Evolutionary conservation across 2,329 filamentous ascomycete species (phyloP).

Genomic region (Microdochium paspali): DNA sequence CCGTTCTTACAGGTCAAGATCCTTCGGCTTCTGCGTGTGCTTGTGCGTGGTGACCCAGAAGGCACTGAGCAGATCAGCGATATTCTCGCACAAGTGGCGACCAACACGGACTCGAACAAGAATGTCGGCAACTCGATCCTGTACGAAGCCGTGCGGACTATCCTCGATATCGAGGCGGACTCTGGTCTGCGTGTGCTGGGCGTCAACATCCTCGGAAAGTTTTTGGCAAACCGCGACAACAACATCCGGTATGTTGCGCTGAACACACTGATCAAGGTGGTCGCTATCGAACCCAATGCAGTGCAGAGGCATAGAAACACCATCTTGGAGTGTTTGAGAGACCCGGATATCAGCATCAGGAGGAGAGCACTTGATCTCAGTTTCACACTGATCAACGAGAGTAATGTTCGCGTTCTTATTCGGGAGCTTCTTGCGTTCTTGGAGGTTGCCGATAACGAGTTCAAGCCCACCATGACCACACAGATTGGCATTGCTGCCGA

Average conservation of each 20-base stretch:
- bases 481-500: constrained; percentile 97
- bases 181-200: constrained; percentile 88
- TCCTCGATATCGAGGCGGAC: constrained; percentile 96
- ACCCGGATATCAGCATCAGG: constrained; percentile 96
- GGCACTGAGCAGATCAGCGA: constrained; percentile 98
- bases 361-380: constrained; percentile 92
- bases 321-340: constrained; percentile 88
- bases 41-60: constrained; percentile 76
- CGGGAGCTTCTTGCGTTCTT: constrained; percentile 89
- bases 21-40: constrained; percentile 71
- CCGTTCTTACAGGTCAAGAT: constrained; percentile 98
- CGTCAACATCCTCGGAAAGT: constrained; percentile 97
- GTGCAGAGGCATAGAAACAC: constrained; percentile 96
- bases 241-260: constrained; percentile 98
- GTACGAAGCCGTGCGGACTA: constrained; percentile 94
- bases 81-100: constrained; percentile 93
- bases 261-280: constrained; percentile 96
- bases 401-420: constrained; percentile 88
- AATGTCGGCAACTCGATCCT: constrained; percentile 98
- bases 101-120: constrained; percentile 95
- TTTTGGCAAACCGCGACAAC: constrained; percentile 96
- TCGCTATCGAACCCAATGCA: constrained; percentile 94
- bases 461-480: constrained; percentile 96
- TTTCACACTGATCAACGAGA: constrained; percentile 96
- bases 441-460: constrained; percentile 95